Conservation (phyloP, 2,329 filamentous ascomycete species). For the Aspergillus sp. region DNA sequence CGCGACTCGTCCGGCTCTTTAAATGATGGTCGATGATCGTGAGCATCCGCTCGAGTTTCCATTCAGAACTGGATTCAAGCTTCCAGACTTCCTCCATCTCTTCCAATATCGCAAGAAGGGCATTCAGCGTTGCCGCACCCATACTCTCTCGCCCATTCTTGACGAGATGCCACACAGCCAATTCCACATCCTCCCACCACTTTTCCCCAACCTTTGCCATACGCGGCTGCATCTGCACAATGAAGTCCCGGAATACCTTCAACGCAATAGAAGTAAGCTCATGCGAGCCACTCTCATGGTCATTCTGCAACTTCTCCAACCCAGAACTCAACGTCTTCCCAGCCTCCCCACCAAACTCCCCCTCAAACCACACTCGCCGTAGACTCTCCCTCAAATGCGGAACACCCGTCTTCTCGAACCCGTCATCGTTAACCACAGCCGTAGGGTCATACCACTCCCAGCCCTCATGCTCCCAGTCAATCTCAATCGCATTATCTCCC, state of each 20-base stretch:
- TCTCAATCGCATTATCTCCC: slow-evolving; percentile 50
- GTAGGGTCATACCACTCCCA: slow-evolving; percentile 60
- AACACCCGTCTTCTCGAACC: slow-evolving; percentile 51
- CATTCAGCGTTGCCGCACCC: slow-evolving; percentile 58
- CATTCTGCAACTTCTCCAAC: slow-evolving; percentile 52
- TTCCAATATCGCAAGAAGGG: slow-evolving; percentile 25
- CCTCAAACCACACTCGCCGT: slow-evolving; percentile 60
- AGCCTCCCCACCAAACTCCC: slow-evolving; percentile 49
- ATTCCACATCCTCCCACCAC: slow-evolving; percentile 59
- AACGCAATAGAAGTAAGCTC: slow-evolving; percentile 59
- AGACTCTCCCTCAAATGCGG: slow-evolving; percentile 60
- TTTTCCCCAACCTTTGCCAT: slow-evolving; percentile 18
- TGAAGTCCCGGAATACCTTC: slow-evolving; percentile 48
- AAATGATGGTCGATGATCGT: slow-evolving; percentile 28
- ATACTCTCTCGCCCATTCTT: slow-evolving; percentile 68
- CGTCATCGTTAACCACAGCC: slow-evolving; percentile 47
- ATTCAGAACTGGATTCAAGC: slow-evolving; percentile 18
- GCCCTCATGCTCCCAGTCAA: slow-evolving; percentile 63
- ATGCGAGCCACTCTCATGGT: slow-evolving; percentile 61
- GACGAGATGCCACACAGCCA: slow-evolving; percentile 63
- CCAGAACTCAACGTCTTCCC: slow-evolving; percentile 49
- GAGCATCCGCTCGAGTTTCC: slow-evolving; percentile 23
- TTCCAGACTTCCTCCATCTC: slow-evolving; percentile 22
- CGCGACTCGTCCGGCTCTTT: slow-evolving; percentile 21
- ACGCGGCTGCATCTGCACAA: slow-evolving; percentile 24